These are phyloP conservation scores for Neonectria faginata DNA, from an alignment of 2,329 filamentous ascomycete genomes.

Conservation along the genomic window DNA sequence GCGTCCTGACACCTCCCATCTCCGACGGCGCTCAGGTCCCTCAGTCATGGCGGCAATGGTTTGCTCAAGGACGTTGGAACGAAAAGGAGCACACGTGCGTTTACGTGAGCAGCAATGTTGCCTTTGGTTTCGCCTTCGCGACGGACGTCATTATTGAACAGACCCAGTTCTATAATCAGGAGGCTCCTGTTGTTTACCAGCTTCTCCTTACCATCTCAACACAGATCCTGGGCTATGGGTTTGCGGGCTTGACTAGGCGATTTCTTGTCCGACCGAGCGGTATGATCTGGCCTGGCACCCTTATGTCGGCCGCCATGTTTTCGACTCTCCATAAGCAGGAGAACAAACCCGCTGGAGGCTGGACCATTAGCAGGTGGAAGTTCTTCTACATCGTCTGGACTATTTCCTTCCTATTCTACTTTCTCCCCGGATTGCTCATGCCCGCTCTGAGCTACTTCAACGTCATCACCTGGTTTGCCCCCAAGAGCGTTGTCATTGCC, in stretches of 20 bases:
- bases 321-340: constrained; percentile 86
- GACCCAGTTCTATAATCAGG: constrained; percentile 88
- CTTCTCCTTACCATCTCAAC: constrained; percentile 86
- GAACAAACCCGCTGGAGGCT: constrained; percentile 84
- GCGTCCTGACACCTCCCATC: constrained; percentile 53
- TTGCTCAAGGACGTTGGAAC: constrained; percentile 85
- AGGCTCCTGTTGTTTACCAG: constrained; percentile 81
- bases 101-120: constrained; percentile 90
- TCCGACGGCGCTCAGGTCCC: constrained; percentile 34
- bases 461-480: constrained; percentile 88
- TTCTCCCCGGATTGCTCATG: constrained; percentile 84
- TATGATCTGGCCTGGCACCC: constrained; percentile 91
- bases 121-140: constrained; percentile 89
- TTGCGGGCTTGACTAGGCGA: constrained; percentile 83
- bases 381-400: constrained; percentile 84
- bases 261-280: constrained; percentile 87
- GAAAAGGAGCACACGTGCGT: constrained; percentile 91
- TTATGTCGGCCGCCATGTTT: constrained; percentile 92
- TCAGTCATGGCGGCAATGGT: constrained; percentile 71
- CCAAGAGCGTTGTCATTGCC: constrained; percentile 85
- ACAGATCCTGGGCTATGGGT: constrained; percentile 87
- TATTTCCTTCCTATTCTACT: constrained; percentile 83
- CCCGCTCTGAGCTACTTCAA: constrained; percentile 90
- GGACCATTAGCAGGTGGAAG: constrained; percentile 83
- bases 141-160: constrained; percentile 93